These are phyloP conservation scores for Colletotrichum acutatum DNA, from an alignment of 2,329 filamentous ascomycete genomes.

Conservation along the genomic window DNA sequence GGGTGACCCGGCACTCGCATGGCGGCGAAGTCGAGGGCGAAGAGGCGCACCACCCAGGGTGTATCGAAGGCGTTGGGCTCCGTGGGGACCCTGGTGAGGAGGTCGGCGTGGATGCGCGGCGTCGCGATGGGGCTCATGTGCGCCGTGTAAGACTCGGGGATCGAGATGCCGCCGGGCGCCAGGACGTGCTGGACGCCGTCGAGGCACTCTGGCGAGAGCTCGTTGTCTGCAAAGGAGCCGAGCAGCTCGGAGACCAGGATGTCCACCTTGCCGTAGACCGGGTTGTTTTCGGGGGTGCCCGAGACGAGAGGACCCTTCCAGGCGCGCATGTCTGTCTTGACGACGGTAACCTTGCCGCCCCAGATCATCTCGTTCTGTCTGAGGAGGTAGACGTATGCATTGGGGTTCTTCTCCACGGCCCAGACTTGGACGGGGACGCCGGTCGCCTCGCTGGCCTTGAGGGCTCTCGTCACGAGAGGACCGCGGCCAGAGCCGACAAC, in stretches of 20 bases:
- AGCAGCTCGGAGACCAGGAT: conserved; percentile 95
- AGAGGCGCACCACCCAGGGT: conserved; percentile 94
- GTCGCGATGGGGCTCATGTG: conserved; percentile 93
- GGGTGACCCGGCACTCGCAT: conserved; percentile 63
- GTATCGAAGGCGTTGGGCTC: conserved; percentile 85
- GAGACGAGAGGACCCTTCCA: conserved; percentile 84
- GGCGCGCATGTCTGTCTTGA: conserved; percentile 96
- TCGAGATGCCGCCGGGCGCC: conserved; percentile 86
- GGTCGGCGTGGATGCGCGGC: conserved; percentile 85
- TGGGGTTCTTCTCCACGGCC: conserved; percentile 98
- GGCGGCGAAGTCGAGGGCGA: conserved; percentile 86
- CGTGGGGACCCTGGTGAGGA: conserved; percentile 68
- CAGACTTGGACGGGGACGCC: conserved; percentile 86
- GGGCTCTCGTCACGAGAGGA: conserved; percentile 86
- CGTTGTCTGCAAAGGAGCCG: conserved; percentile 96
- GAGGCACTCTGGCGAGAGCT: conserved; percentile 94
- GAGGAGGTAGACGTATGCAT: conserved; percentile 93
- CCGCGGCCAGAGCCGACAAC: conserved; percentile 95
- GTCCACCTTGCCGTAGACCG: conserved; percentile 77
- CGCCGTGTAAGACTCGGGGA: conserved; percentile 92
- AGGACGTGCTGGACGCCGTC: conserved; percentile 95
- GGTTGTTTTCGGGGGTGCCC: conserved; percentile 53
- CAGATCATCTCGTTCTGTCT: conserved; percentile 87
- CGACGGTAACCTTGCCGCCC: conserved; percentile 82
- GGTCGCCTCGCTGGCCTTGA: conserved; percentile 81